Conservation (phyloP, 192 early-diverging fungal genomes). For the Geosiphon pyriformis region DNA sequence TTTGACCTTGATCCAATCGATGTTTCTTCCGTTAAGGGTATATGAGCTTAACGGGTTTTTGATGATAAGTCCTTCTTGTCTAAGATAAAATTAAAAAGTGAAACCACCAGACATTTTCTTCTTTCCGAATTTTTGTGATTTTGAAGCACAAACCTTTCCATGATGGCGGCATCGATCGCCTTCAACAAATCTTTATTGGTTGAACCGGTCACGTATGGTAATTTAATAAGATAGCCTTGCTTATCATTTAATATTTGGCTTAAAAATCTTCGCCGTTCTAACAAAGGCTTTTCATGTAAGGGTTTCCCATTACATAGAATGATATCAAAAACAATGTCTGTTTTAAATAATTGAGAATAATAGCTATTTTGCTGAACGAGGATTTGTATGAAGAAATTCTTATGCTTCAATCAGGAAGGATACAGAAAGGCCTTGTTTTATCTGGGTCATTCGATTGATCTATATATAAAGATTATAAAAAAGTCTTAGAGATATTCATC, state of each 20-base stretch:
- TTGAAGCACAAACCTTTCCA: conserved; percentile 43
- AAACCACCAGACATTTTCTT: not conserved
- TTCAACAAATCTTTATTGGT: conserved; percentile 55
- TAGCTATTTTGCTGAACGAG: too few relatives aligned
- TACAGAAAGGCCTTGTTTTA: conserved; percentile 45
- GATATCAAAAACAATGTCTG: conserved; percentile 73
- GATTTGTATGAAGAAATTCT: too few relatives aligned
- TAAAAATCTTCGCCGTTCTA: conserved; percentile 47
- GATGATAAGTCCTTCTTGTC: conserved; percentile 59
- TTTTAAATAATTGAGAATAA: conserved; percentile 20
- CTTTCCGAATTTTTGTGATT: not conserved
- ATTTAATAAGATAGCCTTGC: conserved; percentile 49
- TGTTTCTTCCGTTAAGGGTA: conserved; percentile 40
- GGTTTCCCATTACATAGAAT: conserved; percentile 60
- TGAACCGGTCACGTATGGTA: conserved; percentile 44
- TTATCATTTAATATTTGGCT: conserved; percentile 45
- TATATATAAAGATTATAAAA: conserved; percentile 6
- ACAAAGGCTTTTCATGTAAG: conserved; percentile 52
- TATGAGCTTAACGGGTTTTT: conserved; percentile 64
- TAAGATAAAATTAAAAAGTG: not conserved
- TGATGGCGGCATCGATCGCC: conserved; percentile 52
- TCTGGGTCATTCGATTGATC: conserved; percentile 33
- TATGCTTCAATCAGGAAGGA: conserved; percentile 18
- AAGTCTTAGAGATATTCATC: not conserved
- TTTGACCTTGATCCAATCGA: conserved; percentile 73